Conservation (phyloP, 1,284 basidiomycete species). For the Rhodotorula sp. region DNA sequence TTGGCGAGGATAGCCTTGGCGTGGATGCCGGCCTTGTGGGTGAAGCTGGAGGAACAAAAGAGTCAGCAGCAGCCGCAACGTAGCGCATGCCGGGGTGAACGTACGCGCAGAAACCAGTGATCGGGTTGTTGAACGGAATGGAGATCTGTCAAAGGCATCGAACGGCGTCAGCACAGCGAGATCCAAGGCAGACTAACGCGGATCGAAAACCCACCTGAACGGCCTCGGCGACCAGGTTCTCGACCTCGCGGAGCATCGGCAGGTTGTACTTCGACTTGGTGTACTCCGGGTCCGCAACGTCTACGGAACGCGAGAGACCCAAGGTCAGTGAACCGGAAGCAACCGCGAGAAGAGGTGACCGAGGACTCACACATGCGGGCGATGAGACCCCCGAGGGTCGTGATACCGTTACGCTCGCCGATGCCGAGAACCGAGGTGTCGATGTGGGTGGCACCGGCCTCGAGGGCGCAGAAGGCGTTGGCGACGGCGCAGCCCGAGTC, state of each 20-base stretch:
- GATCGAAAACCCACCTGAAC: constrained; percentile 66
- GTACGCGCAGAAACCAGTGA: constrained; percentile 84
- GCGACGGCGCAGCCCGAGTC: constrained; percentile 94
- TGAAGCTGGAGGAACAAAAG: constrained; percentile 59
- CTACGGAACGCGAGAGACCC: constrained; percentile 50
- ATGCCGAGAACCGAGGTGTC: constrained; percentile 94
- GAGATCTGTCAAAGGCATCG: constrained; percentile 59
- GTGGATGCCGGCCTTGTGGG: constrained; percentile 99
- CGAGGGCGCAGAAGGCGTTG: constrained; percentile 96
- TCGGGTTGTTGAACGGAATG: constrained; percentile 91
- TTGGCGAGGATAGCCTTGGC: constrained; percentile 99
- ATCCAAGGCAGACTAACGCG: no score
- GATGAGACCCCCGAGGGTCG: constrained; percentile 93
- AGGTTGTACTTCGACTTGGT: constrained; percentile 99
- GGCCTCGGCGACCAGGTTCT: constrained; percentile 98
- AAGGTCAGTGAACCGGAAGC: neutral
- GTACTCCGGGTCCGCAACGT: constrained; percentile 74
- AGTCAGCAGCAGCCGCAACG: no score
- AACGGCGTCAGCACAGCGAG: neutral
- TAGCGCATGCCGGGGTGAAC: no score
- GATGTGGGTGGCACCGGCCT: constrained; percentile 98
- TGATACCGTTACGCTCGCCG: constrained; percentile 98
- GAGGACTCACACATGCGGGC: constrained; percentile 76
- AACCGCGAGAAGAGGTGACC: neutral
- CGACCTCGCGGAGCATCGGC: constrained; percentile 93